Conservation (phyloP, 73 alveolate species). For the Breviolum minutum region DNA sequence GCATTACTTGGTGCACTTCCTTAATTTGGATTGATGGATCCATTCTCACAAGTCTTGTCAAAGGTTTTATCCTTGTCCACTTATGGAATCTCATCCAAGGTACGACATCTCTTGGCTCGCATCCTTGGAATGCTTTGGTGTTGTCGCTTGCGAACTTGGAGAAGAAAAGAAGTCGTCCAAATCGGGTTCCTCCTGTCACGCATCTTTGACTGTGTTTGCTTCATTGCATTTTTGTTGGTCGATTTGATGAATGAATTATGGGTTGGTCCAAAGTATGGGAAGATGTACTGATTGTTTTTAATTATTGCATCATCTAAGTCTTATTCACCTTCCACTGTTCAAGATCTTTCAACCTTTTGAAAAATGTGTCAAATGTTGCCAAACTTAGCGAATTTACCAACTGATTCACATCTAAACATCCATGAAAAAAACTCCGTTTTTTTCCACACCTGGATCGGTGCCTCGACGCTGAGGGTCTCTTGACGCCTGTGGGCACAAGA, state of each 20-base stretch:
- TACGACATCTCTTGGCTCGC: background rate
- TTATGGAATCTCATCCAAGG: background rate
- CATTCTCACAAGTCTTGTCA: background rate
- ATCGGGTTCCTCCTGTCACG: background rate
- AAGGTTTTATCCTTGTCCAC: background rate
- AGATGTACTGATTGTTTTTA: too few species aligned
- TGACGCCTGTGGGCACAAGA: too few species aligned
- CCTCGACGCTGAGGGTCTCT: too few species aligned
- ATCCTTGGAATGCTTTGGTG: conserved; percentile 12
- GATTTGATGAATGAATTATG: background rate
- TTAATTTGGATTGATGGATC: background rate
- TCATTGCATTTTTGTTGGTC: background rate
- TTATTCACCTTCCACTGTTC: background rate
- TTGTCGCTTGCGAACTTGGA: background rate
- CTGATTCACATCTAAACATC: too few species aligned
- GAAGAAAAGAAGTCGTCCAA: background rate
- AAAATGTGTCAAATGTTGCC: background rate
- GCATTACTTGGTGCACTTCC: background rate
- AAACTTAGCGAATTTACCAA: too few species aligned
- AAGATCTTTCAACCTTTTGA: background rate
- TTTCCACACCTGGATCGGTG: too few species aligned
- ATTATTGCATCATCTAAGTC: background rate
- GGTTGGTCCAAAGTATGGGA: background rate
- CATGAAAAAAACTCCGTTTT: too few species aligned
- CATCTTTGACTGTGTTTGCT: background rate